Base-by-base conservation (phyloP, 352 stramenopile genomes). In the Pythium dissimile region DNA sequence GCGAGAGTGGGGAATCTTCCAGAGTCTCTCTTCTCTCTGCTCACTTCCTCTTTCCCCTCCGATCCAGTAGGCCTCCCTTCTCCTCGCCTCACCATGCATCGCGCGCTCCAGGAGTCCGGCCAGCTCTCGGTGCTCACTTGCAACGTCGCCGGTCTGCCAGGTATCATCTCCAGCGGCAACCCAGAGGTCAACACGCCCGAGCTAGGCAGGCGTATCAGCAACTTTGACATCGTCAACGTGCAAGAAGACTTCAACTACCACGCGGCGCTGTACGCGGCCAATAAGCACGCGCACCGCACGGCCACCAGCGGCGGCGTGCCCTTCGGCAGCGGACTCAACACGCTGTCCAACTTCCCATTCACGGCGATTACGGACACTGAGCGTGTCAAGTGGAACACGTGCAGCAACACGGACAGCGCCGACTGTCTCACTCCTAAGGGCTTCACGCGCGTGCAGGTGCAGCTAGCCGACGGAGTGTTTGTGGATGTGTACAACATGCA, bases 391-490 rank as follows among this genome's bases (percentile, higher is more conserved):
- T 77, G 71, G 71, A 51, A 27, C 24, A 65, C 59, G 23, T 82
- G 73, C 50, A 79, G 63, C 47, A 75, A 64, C 23, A 59, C 66
- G 39, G 67, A 82, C 4, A 59, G 70, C 27, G 61, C 62, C 34
- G 73, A 82, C 60, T 82, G 73, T 57, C 66, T 82, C 51, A 82
- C 73, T 8, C 73, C 73, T 12, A 82, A 82, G 61, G 73, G 73
- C 20, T 82, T 82, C 48, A 82, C 70, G 10, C 56, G 74, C 35
- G 44, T 77, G 31, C 58, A 67, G 35, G 48, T 82, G 35, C 57
- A 78, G 43, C 54, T 82, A 28, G 73, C 58, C 0, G 64, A 77
- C 15, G 73, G 73, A 32, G 67, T 71, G 35, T 59, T 54, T 13
- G 49, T 79, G 24, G 70, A 79, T 49, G 41, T 79, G 11, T 82